These are phyloP conservation scores for Echeveria elegans DNA, from an alignment of 164 flowering plant species.

Conservation along the genomic window DNA sequence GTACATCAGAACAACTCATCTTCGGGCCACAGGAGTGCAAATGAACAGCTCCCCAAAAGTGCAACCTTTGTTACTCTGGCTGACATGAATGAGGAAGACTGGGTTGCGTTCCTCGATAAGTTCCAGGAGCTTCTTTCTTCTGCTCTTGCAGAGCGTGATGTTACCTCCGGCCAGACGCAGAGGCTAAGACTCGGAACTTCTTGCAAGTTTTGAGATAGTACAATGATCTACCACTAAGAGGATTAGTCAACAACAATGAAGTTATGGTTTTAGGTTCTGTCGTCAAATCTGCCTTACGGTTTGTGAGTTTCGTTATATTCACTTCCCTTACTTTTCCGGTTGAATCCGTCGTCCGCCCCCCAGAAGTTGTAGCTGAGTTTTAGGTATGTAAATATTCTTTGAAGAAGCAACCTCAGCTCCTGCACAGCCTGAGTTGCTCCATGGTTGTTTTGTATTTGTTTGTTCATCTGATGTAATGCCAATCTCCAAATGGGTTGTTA, in stretches of 20 bases:
- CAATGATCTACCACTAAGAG: neutral
- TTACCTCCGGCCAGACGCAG: constrained; percentile 45
- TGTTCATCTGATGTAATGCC: constrained; percentile 1
- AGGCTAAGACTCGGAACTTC: constrained; percentile 72
- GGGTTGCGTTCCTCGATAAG: constrained; percentile 46
- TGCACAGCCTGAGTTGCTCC: neutral
- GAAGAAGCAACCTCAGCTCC: neutral
- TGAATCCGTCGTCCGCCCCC: neutral
- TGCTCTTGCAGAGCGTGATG: constrained; percentile 39
- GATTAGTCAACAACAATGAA: constrained; percentile 5
- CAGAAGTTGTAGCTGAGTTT: constrained; percentile 3
- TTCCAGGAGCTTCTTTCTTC: constrained; percentile 49
- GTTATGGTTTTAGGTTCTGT: neutral
- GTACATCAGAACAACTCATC: constrained; percentile 27
- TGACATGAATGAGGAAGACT: constrained; percentile 57
- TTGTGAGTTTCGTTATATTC: neutral
- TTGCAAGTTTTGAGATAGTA: constrained; percentile 56
- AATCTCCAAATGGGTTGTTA: neutral
- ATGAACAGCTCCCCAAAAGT: constrained; percentile 59
- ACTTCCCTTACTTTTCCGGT: no score
- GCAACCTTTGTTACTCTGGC: constrained; percentile 47
- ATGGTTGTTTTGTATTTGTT: neutral
- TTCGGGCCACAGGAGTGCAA: constrained; percentile 56
- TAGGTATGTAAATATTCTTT: neutral
- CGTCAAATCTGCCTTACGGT: neutral